Evolutionary conservation across 2,329 filamentous ascomycete genomes (phyloP), one percentile per base, ranked within the genome.

Genomic region (Parafenestella ontariensis): DNA sequence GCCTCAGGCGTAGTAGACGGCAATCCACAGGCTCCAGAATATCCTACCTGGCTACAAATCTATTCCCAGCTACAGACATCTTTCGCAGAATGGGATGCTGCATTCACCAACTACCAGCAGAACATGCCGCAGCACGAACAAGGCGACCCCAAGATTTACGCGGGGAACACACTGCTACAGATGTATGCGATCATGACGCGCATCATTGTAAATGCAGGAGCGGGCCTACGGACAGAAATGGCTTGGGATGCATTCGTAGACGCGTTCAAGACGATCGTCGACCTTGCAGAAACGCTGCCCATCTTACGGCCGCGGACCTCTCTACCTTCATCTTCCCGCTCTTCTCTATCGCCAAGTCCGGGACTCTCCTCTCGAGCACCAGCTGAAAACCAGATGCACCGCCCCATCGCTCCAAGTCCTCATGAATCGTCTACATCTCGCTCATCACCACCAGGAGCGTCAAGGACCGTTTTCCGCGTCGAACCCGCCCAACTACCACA

Each of bases 281-380:
- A 71, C 40, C 56, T 71, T 6, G 66, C 61, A 15, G 66, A 69
- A 46, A 69, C 61, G 2, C 55, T 71, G 0, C 66, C 68, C 3
- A 58, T 56, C 11, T 54, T 65, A 9, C 43, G 47, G 26, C 34
- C 52, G 18, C 55, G 56, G 6, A 31, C 26, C 23, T 29, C 54
- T 0, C 59, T 55, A 3, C 31, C 56, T 33, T 51, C 63, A 5
- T 52, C 61, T 33, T 61, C 66, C 3, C 50, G 50, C 3, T 52
- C 53, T 17, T 39, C 41, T 18, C 44, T 46, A 21, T 42, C 33
- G 9, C 20, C 26, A 37, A 52, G 29, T 44, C 52, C 20, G 41
- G 21, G 31, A 43, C 57, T 11, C 23, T 51, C 15, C 23, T 51
- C 29, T 52, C 51, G 44, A 56, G n/a, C n/a, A n/a, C 58, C 42